phyloP scores from a whole-genome alignment of 768 basidiomycete genomes.

The Floccularia luteovirens region DNA sequence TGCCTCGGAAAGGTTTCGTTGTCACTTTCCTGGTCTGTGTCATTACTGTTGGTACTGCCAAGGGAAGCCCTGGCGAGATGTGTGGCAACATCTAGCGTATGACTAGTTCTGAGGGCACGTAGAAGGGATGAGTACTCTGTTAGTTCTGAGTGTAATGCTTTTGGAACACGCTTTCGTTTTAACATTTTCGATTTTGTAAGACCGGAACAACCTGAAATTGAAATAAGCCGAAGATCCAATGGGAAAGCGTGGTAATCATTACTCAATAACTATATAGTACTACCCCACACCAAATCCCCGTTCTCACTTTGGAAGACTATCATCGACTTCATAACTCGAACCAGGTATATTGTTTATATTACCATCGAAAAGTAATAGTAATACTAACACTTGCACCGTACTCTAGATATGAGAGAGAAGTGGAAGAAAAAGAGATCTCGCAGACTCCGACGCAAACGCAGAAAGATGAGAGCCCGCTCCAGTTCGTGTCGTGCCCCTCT shows the following conservation, averaged over 20 bases:
- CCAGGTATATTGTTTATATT: constrained; percentile 17
- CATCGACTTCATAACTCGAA: constrained; percentile 17
- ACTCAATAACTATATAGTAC: constrained; percentile 39
- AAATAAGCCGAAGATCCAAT: neutral
- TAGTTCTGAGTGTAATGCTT: constrained; percentile 54
- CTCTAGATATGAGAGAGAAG: constrained; percentile 83
- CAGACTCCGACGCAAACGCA: constrained; percentile 88
- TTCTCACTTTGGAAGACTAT: constrained; percentile 15
- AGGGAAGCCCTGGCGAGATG: constrained; percentile 31
- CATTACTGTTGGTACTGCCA: neutral
- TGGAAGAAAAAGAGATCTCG: constrained; percentile 96
- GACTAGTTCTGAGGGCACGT: constrained; percentile 51
- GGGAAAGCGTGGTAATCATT: constrained; percentile 19
- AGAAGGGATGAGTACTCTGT: constrained; percentile 61
- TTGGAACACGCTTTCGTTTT: constrained; percentile 40
- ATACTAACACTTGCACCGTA: no score
- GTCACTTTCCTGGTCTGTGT: constrained; percentile 18
- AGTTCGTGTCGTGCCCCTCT: constrained; percentile 42
- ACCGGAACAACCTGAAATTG: constrained; percentile 4
- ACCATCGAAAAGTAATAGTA: constrained; percentile 3
- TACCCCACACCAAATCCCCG: constrained; percentile 7
- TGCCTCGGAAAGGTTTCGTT: constrained; percentile 9
- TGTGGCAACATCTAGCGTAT: constrained; percentile 48
- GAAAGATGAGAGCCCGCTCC: constrained; percentile 95
- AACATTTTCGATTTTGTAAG: constrained; percentile 12